Percentiles rank a stretch among this genome's conserved stretches.
phyloP scores from a whole-genome alignment of 2,329 filamentous ascomycete genomes.

The Dothiorella sarmentorum region DNA sequence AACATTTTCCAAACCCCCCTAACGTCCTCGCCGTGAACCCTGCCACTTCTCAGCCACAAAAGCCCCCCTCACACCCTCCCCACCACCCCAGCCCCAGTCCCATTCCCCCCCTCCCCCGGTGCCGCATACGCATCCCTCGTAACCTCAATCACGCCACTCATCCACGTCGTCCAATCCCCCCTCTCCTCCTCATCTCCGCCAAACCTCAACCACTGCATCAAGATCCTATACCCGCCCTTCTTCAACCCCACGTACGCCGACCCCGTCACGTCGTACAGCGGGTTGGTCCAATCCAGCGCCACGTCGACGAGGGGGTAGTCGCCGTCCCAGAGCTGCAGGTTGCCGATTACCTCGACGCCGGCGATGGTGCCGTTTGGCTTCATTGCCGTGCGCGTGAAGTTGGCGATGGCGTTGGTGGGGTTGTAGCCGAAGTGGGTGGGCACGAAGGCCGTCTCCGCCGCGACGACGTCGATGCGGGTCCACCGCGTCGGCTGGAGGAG shows the following conservation, averaged over 20 bases:
- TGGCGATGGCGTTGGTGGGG: neutral
- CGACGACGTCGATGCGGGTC: neutral
- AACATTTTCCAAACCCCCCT: no score
- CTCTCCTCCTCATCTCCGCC: neutral
- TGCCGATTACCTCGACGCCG: neutral
- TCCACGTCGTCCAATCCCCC: neutral
- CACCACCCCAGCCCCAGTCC: neutral
- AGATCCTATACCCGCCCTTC: neutral
- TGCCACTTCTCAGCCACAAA: no score
- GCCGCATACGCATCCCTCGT: neutral
- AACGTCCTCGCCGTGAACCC: no score
- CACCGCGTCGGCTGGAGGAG: slow-evolving; percentile 5
- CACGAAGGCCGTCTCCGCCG: neutral
- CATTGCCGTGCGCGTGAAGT: neutral
- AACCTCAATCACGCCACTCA: neutral
- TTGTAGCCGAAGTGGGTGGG: neutral
- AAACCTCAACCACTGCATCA: neutral
- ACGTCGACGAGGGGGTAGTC: neutral
- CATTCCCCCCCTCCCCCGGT: neutral
- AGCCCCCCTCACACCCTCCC: no score
- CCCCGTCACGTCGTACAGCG: neutral
- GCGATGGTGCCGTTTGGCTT: neutral
- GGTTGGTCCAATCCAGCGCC: neutral
- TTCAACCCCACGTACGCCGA: neutral
- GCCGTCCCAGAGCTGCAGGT: neutral